Evolutionary conservation across 2,329 filamentous ascomycete genomes (phyloP), one percentile per base, ranked within the genome.

Genomic region (Tolypocladium guangdongense): DNA sequence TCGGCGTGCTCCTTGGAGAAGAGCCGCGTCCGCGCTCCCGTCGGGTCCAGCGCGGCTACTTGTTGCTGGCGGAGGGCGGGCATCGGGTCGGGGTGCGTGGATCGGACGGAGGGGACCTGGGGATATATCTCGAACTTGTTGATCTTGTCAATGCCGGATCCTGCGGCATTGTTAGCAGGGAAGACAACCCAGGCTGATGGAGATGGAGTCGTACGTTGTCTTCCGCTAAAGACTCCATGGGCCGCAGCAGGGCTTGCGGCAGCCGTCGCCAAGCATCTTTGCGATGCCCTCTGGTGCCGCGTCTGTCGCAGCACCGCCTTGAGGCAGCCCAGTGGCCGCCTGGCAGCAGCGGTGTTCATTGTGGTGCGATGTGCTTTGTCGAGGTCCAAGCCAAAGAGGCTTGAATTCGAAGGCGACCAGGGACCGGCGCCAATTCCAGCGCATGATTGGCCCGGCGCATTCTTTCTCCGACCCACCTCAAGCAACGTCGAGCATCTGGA

Each of bases 1-100:
- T 96, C 90, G 35, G 81, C 80, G 71, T 92, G 95, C 52, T 78
- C 71, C 61, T 81, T 82, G 59, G 84, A 82, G 75, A 99, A 96
- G 54, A 99, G 83, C 35, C 83, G 81, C 45, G 84, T 86, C 56
- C 92, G 87, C 51, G 87, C 84, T 50, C 90, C 90, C 1, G 84
- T 90, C 5, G 90, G 90, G 71, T 99, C 93, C 64, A 96, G 87
- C 43, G 78, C 70, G 41, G 78, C 67, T 64, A 95, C 78, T 72
- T 95, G 89, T 53, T 81, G 72, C 51, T 78, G 68, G 60, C 84
- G 84, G 62, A 95, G 77, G 54, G 78, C 69, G 38, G 76, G 75
- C 63, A 97, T 73, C 24, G 90, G 86, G 63, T 90, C 78, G 54
- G 82, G 81, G 70, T 79, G 80, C 54, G 72, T 70, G 54, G 75